Conservation (phyloP, 176 grass and related monocot species). For the Paspalum vaginatum region DNA sequence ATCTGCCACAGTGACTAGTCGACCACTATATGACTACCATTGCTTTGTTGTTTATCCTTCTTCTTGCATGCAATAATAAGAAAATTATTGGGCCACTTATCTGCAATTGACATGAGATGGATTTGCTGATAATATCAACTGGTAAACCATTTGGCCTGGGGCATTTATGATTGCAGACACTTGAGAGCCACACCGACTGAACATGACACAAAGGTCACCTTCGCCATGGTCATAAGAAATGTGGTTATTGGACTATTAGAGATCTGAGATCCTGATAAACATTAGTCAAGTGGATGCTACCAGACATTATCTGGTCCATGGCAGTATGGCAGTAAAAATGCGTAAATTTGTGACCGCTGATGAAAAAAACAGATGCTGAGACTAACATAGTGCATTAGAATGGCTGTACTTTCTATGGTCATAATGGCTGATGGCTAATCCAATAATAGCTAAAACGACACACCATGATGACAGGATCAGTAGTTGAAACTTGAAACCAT, state of each 20-base stretch:
- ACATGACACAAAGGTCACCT: slow-evolving; percentile 11
- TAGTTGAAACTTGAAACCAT: slow-evolving; percentile 25
- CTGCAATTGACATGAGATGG: not conserved
- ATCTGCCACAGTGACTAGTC: slow-evolving; percentile 6
- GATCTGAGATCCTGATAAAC: slow-evolving; percentile 1
- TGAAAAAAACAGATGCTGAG: not conserved
- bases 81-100: slow-evolving; percentile 42
- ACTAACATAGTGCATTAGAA: slow-evolving; percentile 31
- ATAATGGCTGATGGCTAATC: slow-evolving; percentile 11
- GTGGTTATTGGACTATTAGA: slow-evolving; percentile 8
- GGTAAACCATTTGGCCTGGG: slow-evolving; percentile 32
- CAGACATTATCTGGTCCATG: slow-evolving; percentile 20
- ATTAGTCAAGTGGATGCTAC: slow-evolving; percentile 26
- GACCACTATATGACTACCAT: slow-evolving; percentile 17
- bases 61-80: slow-evolving; percentile 22
- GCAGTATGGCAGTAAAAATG: not conserved
- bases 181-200: slow-evolving; percentile 17
- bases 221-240: not conserved
- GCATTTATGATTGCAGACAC: slow-evolving; percentile 2
- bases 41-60: slow-evolving; percentile 25
- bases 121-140: slow-evolving; percentile 18
- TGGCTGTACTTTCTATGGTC: slow-evolving; percentile 5
- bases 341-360: slow-evolving; percentile 26
- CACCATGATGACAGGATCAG: not conserved
- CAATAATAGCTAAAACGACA: slow-evolving; percentile 14